A percentile compares a stretch with the other conserved stretches of the same genome.
Evolutionary conservation across 495 filamentous ascomycete species (phyloP).

Genomic region (Aspergillus egyptiacus): DNA sequence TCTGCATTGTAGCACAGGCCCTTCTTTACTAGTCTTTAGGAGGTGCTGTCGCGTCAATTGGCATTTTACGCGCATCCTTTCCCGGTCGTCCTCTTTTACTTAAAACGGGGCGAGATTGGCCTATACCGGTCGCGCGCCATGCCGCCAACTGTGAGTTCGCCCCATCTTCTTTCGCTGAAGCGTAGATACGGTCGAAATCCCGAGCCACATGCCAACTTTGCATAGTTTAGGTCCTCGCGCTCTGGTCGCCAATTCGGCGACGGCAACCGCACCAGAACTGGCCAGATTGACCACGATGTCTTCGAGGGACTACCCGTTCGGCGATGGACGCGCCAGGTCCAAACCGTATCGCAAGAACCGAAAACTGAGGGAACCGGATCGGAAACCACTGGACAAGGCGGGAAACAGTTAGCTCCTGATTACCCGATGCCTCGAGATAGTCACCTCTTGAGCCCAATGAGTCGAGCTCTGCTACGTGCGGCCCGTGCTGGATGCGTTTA

Average conservation of each 20-base stretch:
- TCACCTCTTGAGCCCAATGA: conserved; percentile 69
- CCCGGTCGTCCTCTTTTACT: background rate
- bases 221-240: conserved; percentile 43
- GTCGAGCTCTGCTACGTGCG: conserved; percentile 76
- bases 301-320: conserved; percentile 92
- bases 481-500: conserved; percentile 71
- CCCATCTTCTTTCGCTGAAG: conserved; percentile 5
- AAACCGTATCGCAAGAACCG: conserved; percentile 62
- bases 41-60: too few species aligned
- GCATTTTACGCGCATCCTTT: background rate
- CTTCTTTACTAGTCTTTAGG: too few species aligned
- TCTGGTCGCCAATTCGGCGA: conserved; percentile 42
- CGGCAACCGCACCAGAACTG: conserved; percentile 64
- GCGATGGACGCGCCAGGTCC: conserved; percentile 73
- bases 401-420: conserved; percentile 44
- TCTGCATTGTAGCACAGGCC: too few species aligned
- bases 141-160: conserved; percentile 40
- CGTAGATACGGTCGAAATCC: background rate
- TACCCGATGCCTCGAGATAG: conserved; percentile 81
- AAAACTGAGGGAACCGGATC: conserved; percentile 47
- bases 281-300: conserved; percentile 86
- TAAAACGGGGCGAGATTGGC: conserved; percentile 3
- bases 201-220: background rate
- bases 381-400: conserved; percentile 52
- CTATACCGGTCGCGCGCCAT: conserved; percentile 21